Evolutionary conservation across 1,139 yeast species (phyloP), one percentile per base, ranked within the genome.

Genomic region (Pichia inconspicua): DNA sequence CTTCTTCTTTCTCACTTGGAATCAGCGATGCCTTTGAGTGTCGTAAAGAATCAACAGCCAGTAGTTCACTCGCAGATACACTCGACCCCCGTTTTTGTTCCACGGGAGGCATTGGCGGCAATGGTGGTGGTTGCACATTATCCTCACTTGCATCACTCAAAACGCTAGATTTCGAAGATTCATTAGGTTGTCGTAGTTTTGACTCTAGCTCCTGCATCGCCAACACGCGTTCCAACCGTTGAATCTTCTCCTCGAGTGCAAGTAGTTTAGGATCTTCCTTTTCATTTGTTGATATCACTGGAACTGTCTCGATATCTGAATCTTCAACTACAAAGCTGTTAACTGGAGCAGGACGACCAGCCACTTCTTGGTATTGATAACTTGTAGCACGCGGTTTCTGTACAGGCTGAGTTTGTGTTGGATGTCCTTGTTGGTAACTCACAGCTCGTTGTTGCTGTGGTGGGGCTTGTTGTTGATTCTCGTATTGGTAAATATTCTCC

Each of bases 31-130:
- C 50, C 8, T 54, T 45, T 45, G 63, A 60, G n/a, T 52, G 50
- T 30, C 61, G 50, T 12, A 30, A 14, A 11, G 34, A 30, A 11
- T 30, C 34, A 5, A 30, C n/a, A 30, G n/a, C 34, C 7, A 30
- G 34, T 3, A 30, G 34, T 30, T 30, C 34, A 14, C 34, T 30
- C 15, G 34, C 34, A 12, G 34, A 30, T 6, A 30, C 40, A 42
- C 52, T 57, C 2, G 58, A 58, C 25, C 56, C 52, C 2, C 62
- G 55, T 40, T 50, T 56, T 25, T 53, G 56, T 9, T 57, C 54
- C 3, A 51, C 49, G 11, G 64, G 57, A 12, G 62, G 64, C 0
- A 61, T 63, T 8, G 65, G 65, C 6, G 65, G 65, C 40, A 60
- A 47, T 7, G 64, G 62, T 14, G 65, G 65, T 1, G 61, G 59